Percentiles rank a stretch among this genome's conserved stretches.
Evolutionary conservation across 805 yeast species (phyloP).

Genomic region (Lipomyces chichibuensis): DNA sequence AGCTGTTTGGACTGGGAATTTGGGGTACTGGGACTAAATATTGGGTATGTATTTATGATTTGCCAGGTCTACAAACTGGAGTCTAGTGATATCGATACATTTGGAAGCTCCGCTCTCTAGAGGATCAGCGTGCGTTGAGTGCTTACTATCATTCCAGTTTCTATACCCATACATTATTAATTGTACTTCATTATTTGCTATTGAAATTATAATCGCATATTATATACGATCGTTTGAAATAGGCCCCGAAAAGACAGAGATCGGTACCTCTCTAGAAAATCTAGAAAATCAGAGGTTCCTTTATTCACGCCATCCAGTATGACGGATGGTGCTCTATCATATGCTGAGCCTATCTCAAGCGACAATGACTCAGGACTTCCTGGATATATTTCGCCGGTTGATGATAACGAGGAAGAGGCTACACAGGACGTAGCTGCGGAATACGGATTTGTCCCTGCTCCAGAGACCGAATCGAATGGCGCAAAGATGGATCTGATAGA

Average conservation of each 20-base stretch:
- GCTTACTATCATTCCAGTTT: not conserved
- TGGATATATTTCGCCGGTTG: not conserved
- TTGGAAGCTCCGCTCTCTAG: not conserved
- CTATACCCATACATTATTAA: not conserved
- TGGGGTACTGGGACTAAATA: not conserved
- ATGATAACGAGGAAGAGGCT: not conserved
- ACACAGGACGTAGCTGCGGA: not conserved
- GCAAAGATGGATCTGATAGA: not conserved
- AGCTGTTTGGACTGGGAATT: not conserved
- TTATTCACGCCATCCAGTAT: not conserved
- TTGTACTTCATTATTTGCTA: not conserved
- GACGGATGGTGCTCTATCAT: not conserved
- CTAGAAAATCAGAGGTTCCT: not conserved
- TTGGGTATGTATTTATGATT: not conserved
- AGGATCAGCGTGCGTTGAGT: not conserved
- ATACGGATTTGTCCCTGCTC: not conserved
- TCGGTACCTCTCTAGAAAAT: not conserved
- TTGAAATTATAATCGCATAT: not conserved
- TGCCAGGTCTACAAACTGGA: not conserved
- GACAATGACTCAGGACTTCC: not conserved
- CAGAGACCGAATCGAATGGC: not conserved
- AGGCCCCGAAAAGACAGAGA: not conserved
- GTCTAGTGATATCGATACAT: not conserved
- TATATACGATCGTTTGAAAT: not conserved
- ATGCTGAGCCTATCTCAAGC: not conserved